phyloP scores from a whole-genome alignment of 148 eudicot genomes.

The Dianthus caryophyllus region DNA sequence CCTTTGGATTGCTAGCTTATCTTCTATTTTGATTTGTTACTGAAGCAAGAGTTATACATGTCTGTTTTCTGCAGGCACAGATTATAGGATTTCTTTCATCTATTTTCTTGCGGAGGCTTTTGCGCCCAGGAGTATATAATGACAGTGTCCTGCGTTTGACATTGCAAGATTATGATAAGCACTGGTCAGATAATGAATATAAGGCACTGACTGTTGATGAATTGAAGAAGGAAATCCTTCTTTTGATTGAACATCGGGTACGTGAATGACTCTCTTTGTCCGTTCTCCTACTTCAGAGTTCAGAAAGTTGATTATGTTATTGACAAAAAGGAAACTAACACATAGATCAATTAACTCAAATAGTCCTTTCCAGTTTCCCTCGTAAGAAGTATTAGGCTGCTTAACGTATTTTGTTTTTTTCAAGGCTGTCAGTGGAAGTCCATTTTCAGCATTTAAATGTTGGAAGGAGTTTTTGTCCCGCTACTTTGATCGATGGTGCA shows the following conservation, averaged over 20 bases:
- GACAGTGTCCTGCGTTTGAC: slow-evolving; percentile 54
- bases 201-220: slow-evolving; percentile 63
- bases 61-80: slow-evolving; percentile 58
- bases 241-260: slow-evolving; percentile 82
- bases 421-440: slow-evolving; percentile 61
- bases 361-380: background rate
- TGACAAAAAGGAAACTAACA: background rate
- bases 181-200: slow-evolving; percentile 75
- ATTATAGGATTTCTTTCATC: slow-evolving; percentile 65
- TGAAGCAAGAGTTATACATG: background rate
- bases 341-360: background rate
- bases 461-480: slow-evolving; percentile 70
- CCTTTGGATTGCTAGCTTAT: slow-evolving; percentile 6
- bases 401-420: slow-evolving; percentile 29
- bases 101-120: slow-evolving; percentile 68
- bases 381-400: slow-evolving; percentile 3
- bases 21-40: slow-evolving; percentile 6
- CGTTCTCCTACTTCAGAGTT: background rate
- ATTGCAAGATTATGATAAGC: slow-evolving; percentile 65
- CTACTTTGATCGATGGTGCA: slow-evolving; percentile 67
- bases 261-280: background rate
- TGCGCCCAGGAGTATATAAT: slow-evolving; percentile 73
- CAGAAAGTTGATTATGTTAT: background rate
- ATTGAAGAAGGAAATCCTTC: slow-evolving; percentile 62
- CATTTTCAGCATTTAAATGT: slow-evolving; percentile 58